A percentile compares a stretch with the other conserved stretches of the same genome.
phyloP scores from a whole-genome alignment of 768 basidiomycete genomes.

The Xerocomus potaroensis region DNA sequence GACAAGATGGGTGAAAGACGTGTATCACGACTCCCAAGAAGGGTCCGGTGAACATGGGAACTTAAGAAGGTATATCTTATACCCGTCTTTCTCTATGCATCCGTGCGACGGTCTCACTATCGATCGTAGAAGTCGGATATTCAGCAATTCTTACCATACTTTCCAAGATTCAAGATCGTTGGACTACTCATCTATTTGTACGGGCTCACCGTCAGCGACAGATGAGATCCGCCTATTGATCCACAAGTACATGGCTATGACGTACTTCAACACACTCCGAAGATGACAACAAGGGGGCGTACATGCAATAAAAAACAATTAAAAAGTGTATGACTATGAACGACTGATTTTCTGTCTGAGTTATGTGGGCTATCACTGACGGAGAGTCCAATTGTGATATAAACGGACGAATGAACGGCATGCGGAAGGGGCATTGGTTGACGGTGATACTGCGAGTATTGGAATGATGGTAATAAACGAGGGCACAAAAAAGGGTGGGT shows the following conservation, averaged over 20 bases:
- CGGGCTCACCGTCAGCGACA: no score
- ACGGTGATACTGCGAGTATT: slow-evolving; percentile 3
- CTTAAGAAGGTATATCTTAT: no score
- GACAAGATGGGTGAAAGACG: no score
- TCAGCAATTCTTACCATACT: no score
- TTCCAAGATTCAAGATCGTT: no score
- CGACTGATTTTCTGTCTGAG: slow-evolving; percentile 11
- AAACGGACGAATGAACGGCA: slow-evolving; percentile 7
- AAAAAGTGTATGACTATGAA: slow-evolving; percentile 8
- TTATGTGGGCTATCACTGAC: neutral
- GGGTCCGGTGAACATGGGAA: no score
- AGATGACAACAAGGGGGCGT: slow-evolving; percentile 10
- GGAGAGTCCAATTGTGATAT: neutral
- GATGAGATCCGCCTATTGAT: slow-evolving; percentile 5
- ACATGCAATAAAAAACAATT: slow-evolving; percentile 17
- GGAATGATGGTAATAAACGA: neutral
- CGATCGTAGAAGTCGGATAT: no score
- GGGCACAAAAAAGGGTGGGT: neutral
- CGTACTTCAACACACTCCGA: slow-evolving; percentile 4
- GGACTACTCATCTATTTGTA: no score
- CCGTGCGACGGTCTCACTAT: no score
- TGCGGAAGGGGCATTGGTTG: slow-evolving; percentile 5
- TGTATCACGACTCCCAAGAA: no score
- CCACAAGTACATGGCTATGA: slow-evolving; percentile 16
- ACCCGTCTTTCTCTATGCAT: no score